These are phyloP conservation scores for Diophrys sp. DNA, from an alignment of 73 alveolate species.

Conservation along the genomic window DNA sequence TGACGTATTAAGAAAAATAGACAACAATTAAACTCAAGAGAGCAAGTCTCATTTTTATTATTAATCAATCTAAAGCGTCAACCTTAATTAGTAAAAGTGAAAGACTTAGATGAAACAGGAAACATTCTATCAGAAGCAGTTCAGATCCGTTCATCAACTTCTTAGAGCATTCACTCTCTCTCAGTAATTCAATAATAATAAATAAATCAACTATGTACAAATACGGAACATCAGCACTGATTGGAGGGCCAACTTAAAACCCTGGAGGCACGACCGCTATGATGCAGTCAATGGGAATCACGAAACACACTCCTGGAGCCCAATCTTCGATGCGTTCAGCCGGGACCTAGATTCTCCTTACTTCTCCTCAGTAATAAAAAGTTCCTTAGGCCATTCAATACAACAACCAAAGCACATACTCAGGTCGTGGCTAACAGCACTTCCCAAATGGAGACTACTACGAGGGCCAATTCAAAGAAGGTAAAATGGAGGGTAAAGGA, in stretches of 20 bases:
- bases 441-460: slow-evolving; percentile 47
- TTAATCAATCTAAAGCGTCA: neutral
- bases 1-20: too few relatives aligned
- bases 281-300: slow-evolving; percentile 10
- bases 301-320: neutral
- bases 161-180: neutral
- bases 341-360: neutral
- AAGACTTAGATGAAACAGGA: neutral
- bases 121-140: neutral
- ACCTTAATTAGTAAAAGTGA: neutral
- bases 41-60: too few relatives aligned
- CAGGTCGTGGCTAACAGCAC: slow-evolving; percentile 15
- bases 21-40: too few relatives aligned
- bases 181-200: neutral
- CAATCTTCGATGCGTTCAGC: neutral
- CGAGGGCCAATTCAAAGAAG: slow-evolving; percentile 40
- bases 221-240: neutral
- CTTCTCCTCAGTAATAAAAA: neutral
- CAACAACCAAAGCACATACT: slow-evolving; percentile 5
- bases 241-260: neutral
- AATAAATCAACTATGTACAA: neutral
- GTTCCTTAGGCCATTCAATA: slow-evolving; percentile 5
- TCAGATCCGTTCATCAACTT: neutral
- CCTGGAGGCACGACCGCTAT: neutral
- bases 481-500: slow-evolving; percentile 51